Percentiles rank a stretch among this genome's conserved stretches.
Evolutionary conservation across 371 early-diverging fungal species (phyloP).

Genomic region (Chytridiales sp.): DNA sequence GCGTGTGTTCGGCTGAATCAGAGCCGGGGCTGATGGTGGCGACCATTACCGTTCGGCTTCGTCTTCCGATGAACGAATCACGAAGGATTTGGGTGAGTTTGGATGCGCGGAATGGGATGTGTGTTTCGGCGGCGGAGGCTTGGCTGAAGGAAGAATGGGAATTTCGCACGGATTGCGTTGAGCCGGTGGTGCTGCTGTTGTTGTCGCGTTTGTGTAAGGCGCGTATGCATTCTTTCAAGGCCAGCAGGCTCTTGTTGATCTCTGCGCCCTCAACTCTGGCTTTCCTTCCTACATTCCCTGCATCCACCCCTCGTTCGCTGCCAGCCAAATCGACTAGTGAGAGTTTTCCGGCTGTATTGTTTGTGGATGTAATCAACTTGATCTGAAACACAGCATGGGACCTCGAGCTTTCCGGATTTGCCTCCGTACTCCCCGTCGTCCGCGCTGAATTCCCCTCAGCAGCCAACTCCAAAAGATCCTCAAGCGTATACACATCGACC

Average conservation of each 20-base stretch:
- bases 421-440: slow-evolving; percentile 45
- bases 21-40: slow-evolving; percentile 49
- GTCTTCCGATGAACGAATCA: slow-evolving; percentile 37
- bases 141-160: slow-evolving; percentile 36
- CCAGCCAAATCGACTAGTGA: slow-evolving; percentile 61
- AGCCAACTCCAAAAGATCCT: slow-evolving; percentile 31
- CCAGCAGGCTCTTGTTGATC: slow-evolving; percentile 58
- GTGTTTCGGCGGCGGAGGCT: neutral
- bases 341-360: slow-evolving; percentile 14
- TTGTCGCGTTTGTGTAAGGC: slow-evolving; percentile 37
- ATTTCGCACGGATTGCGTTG: slow-evolving; percentile 30
- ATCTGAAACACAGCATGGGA: slow-evolving; percentile 56
- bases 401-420: slow-evolving; percentile 49
- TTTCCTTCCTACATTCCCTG: slow-evolving; percentile 20
- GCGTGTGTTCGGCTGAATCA: slow-evolving; percentile 51
- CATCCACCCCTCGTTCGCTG: slow-evolving; percentile 51
- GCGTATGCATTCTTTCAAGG: slow-evolving; percentile 60
- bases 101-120: slow-evolving; percentile 42
- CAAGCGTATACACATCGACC: slow-evolving; percentile 16
- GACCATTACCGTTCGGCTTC: slow-evolving; percentile 48
- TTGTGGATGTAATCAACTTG: neutral
- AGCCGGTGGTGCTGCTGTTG: neutral
- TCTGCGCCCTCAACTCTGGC: slow-evolving; percentile 49
- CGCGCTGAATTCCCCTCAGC: slow-evolving; percentile 32
- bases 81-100: slow-evolving; percentile 47